Percentiles rank a stretch among this genome's conserved stretches.
phyloP scores from a whole-genome alignment of 345 rosid genomes.

The Eucalyptus curtisii region DNA sequence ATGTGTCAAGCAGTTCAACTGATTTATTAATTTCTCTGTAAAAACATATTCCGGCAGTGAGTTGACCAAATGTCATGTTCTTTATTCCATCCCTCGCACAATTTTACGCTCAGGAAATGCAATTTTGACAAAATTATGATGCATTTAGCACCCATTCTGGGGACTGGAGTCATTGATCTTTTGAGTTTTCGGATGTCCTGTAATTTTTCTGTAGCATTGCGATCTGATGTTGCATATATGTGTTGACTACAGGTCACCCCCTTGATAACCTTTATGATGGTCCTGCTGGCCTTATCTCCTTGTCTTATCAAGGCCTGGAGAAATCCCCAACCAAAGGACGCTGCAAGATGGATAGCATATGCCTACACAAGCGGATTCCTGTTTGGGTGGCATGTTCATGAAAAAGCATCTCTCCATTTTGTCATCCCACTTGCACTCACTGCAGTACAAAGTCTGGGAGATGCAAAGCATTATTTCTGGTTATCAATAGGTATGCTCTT shows the following conservation, averaged over 20 bases:
- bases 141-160: not conserved
- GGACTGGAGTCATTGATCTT: not conserved
- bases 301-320: conserved; percentile 73
- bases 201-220: not conserved
- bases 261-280: conserved; percentile 47
- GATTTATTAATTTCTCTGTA: not conserved
- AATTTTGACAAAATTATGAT: not conserved
- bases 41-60: not conserved
- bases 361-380: conserved; percentile 83
- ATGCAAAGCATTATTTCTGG: conserved; percentile 76
- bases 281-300: conserved; percentile 63
- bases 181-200: not conserved
- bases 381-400: conserved; percentile 99
- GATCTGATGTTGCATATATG: not conserved
- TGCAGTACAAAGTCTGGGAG: conserved; percentile 64
- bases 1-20: not conserved
- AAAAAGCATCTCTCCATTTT: conserved; percentile 93
- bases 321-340: conserved; percentile 35
- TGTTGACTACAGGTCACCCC: conserved; percentile 50
- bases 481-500: conserved; percentile 59
- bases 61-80: not conserved
- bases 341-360: conserved; percentile 73
- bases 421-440: conserved; percentile 66
- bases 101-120: not conserved
- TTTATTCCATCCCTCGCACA: not conserved